phyloP scores from a whole-genome alignment of 1,284 basidiomycete species.

The Sparassis latifolia region DNA sequence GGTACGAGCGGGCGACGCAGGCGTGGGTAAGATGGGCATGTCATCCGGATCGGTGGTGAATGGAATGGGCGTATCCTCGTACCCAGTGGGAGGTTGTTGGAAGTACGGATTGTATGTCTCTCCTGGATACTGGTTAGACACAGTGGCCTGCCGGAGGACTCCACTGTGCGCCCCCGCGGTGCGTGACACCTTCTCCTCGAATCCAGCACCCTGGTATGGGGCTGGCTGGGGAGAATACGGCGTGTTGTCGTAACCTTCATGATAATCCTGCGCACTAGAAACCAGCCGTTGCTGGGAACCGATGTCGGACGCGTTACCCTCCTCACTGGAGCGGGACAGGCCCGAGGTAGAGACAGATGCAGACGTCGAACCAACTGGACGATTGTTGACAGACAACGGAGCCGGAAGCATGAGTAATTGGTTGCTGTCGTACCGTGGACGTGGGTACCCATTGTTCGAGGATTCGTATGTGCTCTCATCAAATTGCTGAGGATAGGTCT shows the following conservation, averaged over 20 bases:
- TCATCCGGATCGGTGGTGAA: conserved; percentile 33
- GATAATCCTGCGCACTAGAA: conserved; percentile 35
- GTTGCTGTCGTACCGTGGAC: conserved; percentile 60
- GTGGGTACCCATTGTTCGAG: conserved; percentile 29
- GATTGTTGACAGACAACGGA: conserved; percentile 50
- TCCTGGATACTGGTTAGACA: conserved; percentile 35
- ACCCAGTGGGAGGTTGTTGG: conserved; percentile 30
- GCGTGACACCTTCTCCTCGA: conserved; percentile 39
- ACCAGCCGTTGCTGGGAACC: conserved; percentile 55
- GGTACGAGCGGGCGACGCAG: conserved; percentile 9
- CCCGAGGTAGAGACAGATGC: conserved; percentile 43
- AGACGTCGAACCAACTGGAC: conserved; percentile 31
- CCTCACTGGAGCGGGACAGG: conserved; percentile 59
- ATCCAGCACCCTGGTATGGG: conserved; percentile 6
- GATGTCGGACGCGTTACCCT: conserved; percentile 50
- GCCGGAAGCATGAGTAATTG: conserved; percentile 66
- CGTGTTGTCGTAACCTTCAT: conserved; percentile 17
- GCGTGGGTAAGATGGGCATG: conserved; percentile 13
- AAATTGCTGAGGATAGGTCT: conserved; percentile 43
- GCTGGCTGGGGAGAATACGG: conserved; percentile 9
- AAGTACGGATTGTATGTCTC: conserved; percentile 51
- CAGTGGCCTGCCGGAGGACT: conserved; percentile 35
- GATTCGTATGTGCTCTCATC: conserved; percentile 65
- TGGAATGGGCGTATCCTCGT: conserved; percentile 30
- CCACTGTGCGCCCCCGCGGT: conserved; percentile 30